Evolutionary conservation across 2,329 filamentous ascomycete species (phyloP).

Genomic region (Fusarium succisae): DNA sequence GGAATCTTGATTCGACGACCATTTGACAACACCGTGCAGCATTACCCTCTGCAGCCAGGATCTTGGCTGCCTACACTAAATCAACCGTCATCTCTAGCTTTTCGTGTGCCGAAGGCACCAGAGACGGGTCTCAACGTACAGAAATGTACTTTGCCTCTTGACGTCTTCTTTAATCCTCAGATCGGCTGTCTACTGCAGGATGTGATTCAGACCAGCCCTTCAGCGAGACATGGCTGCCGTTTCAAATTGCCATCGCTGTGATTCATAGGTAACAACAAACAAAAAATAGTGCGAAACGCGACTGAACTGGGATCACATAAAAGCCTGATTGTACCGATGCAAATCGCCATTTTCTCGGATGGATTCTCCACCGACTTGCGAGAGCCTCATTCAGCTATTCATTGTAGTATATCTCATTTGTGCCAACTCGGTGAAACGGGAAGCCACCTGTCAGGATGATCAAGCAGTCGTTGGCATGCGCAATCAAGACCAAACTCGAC

Average conservation of each 20-base stretch:
- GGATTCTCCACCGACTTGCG: neutral
- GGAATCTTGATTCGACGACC: constrained; percentile 45
- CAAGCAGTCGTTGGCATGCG: constrained; percentile 21
- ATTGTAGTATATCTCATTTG: neutral
- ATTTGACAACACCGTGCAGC: constrained; percentile 36
- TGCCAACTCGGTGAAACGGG: constrained; percentile 8
- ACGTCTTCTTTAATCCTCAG: constrained; percentile 7
- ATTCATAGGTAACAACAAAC: constrained; percentile 2
- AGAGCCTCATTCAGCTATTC: constrained; percentile 22
- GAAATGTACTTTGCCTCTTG: constrained; percentile 11
- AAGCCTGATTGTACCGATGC: neutral
- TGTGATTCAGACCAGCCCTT: constrained; percentile 22
- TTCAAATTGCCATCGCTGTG: constrained; percentile 25
- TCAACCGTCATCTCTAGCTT: neutral
- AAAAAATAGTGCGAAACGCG: neutral
- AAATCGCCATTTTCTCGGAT: neutral
- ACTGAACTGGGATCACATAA: neutral
- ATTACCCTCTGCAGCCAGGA: constrained; percentile 26
- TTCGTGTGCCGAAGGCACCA: constrained; percentile 6
- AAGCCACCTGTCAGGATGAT: neutral
- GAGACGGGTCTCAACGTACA: neutral
- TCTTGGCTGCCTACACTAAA: constrained; percentile 8
- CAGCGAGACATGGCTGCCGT: constrained; percentile 32
- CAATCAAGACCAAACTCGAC: constrained; percentile 2
- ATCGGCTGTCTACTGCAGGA: constrained; percentile 27